These are phyloP conservation scores for Strobilomyces confusus DNA, from an alignment of 768 basidiomycete species.

Conservation along the genomic window DNA sequence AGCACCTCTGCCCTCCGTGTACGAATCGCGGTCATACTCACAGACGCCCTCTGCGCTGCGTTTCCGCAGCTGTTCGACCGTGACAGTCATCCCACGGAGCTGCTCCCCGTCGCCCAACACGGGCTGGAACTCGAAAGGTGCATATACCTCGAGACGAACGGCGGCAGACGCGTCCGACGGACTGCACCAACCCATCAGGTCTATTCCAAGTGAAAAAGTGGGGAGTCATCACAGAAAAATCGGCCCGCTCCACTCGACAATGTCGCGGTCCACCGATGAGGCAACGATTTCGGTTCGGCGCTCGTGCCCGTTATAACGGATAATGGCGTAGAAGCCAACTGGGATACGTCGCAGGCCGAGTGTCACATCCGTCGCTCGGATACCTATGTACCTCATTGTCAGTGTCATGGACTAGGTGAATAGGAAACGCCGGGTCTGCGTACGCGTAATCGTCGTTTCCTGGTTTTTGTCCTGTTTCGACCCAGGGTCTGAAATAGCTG, in stretches of 20 bases:
- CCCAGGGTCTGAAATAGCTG: no score
- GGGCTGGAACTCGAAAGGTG: not conserved
- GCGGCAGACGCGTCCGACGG: not conserved
- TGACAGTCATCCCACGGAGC: not conserved
- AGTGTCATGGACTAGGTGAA: not conserved
- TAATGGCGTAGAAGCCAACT: not conserved
- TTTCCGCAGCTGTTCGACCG: not conserved
- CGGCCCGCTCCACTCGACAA: not conserved
- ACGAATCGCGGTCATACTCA: not conserved
- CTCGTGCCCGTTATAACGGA: not conserved
- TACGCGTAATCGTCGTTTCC: not conserved
- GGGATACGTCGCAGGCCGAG: not conserved
- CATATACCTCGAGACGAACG: not conserved
- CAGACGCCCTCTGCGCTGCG: not conserved
- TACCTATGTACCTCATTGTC: not conserved
- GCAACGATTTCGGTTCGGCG: not conserved
- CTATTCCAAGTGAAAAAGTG: rapidly evolving
- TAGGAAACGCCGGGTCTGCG: no score
- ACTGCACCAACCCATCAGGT: not conserved
- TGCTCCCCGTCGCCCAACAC: not conserved
- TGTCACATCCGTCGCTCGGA: not conserved
- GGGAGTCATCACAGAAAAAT: not conserved
- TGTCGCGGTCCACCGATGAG: not conserved
- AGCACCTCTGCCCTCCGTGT: no score
- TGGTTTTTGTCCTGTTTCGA: not conserved